These are phyloP conservation scores for Xylaria grammica DNA, from an alignment of 495 filamentous ascomycete species.

Conservation along the genomic window DNA sequence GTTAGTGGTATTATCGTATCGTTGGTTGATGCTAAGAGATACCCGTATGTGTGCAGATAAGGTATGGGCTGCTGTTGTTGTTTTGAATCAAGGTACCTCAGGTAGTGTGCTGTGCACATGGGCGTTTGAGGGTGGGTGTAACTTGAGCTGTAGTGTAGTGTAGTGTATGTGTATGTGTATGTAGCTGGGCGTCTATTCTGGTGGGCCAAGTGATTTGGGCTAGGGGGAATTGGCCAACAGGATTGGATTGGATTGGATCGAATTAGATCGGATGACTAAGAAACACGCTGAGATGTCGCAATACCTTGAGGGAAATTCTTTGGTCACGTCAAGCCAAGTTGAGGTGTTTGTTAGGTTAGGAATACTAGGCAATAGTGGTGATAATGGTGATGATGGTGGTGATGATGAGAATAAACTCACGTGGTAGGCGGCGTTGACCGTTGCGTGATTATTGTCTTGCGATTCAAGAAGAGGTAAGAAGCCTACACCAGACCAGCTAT, in stretches of 20 bases:
- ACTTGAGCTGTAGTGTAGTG: not conserved
- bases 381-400: no score
- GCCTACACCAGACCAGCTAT: no score
- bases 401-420: no score
- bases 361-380: no score
- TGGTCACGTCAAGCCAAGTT: not conserved
- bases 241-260: no score
- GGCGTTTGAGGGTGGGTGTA: not conserved
- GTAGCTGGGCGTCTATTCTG: not conserved
- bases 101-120: not conserved
- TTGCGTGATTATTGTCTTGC: not conserved
- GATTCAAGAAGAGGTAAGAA: not conserved
- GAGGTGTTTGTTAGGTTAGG: not conserved
- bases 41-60: no score
- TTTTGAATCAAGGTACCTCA: no score
- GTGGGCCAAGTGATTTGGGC: slow-evolving; percentile 3
- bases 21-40: no score
- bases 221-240: no score
- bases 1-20: no score
- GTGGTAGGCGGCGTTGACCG: not conserved
- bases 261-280: not conserved
- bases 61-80: no score
- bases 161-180: no score
- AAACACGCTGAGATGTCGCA: not conserved
- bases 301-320: not conserved